Evolutionary conservation across 2,329 filamentous ascomycete genomes (phyloP).

Genomic region (Phaeophleospora eucalypticola): DNA sequence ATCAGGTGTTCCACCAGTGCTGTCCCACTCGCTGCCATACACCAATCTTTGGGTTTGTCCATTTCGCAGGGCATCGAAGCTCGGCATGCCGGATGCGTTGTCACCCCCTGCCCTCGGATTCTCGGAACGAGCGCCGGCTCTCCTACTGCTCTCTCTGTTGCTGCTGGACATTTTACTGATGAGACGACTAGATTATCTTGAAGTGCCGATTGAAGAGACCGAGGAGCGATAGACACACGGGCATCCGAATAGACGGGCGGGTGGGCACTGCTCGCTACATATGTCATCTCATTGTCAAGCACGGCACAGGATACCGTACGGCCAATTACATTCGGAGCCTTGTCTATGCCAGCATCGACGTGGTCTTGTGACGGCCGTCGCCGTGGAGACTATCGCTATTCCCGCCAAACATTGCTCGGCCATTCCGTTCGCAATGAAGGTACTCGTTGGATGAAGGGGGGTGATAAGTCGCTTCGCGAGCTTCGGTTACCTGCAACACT

Average conservation of each 20-base stretch:
- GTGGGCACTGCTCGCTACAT: neutral
- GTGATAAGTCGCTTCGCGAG: no score
- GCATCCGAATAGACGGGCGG: neutral
- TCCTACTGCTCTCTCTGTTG: neutral
- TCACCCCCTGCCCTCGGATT: neutral
- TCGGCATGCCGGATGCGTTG: constrained; percentile 1
- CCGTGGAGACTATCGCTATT: neutral
- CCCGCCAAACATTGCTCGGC: neutral
- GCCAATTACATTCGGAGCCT: neutral
- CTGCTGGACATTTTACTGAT: neutral
- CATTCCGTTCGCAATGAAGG: no score
- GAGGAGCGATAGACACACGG: neutral
- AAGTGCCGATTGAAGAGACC: no score
- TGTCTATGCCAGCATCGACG: neutral
- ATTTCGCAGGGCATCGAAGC: constrained; percentile 2
- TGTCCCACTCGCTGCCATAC: neutral
- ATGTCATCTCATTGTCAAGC: no score
- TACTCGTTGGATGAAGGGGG: no score
- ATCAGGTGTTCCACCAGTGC: neutral
- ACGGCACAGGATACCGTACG: neutral
- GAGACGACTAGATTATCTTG: no score
- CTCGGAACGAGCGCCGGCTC: neutral
- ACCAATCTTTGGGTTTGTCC: neutral
- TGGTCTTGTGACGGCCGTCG: neutral
- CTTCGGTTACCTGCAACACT: no score